phyloP scores from a whole-genome alignment of 2,329 filamentous ascomycete species.

The Neonectria coccinea region DNA sequence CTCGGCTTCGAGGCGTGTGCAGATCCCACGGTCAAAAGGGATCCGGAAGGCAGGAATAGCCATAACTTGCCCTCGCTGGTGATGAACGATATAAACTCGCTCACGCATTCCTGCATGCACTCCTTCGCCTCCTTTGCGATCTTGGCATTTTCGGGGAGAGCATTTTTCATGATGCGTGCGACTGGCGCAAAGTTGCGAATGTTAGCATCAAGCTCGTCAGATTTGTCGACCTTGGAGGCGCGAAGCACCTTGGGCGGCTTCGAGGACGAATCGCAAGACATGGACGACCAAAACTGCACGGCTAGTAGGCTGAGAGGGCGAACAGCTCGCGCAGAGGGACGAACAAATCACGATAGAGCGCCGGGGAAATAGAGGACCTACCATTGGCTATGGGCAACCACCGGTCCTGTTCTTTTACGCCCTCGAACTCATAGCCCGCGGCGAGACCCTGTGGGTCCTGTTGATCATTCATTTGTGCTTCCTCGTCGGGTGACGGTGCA shows the following conservation, averaged over 20 bases:
- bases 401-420: constrained; percentile 97
- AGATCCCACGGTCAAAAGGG: constrained; percentile 21
- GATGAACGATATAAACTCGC: constrained; percentile 99
- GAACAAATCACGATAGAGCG: constrained; percentile 57
- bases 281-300: constrained; percentile 58
- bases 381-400: constrained; percentile 99
- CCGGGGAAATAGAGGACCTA: constrained; percentile 67
- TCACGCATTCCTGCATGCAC: constrained; percentile 99
- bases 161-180: constrained; percentile 98
- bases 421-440: constrained; percentile 86
- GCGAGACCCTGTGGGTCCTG: constrained; percentile 81
- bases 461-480: constrained; percentile 91
- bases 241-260: constrained; percentile 62
- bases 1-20: constrained; percentile 25
- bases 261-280: constrained; percentile 70
- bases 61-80: constrained; percentile 89
- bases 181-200: constrained; percentile 96
- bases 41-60: constrained; percentile 10
- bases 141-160: constrained; percentile 97
- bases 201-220: constrained; percentile 83
- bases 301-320: constrained; percentile 46
- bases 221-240: constrained; percentile 61
- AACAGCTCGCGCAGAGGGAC: constrained; percentile 44
- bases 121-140: constrained; percentile 99
- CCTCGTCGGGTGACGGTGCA: constrained; percentile 93